phyloP scores from a whole-genome alignment of 441 rosid genomes.

The Raphanus hybrid region DNA sequence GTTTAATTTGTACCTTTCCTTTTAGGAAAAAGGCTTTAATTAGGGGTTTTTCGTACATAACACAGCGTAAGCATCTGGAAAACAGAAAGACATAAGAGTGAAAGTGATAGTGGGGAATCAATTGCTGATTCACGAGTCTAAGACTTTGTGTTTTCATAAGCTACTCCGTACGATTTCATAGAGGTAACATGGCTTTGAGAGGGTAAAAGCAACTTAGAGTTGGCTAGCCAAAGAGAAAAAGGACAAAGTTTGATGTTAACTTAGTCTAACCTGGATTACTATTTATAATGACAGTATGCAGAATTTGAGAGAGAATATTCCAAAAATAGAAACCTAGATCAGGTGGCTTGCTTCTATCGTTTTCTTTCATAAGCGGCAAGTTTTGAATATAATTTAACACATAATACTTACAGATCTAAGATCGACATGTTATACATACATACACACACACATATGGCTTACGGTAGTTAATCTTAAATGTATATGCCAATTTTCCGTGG shows the following conservation, averaged over 20 bases:
- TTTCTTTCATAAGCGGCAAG: constrained; percentile 25
- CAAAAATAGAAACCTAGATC: constrained; percentile 28
- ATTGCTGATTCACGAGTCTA: constrained; percentile 39
- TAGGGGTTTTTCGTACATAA: constrained; percentile 33
- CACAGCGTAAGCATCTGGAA: constrained; percentile 37
- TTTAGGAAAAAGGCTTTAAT: constrained; percentile 18
- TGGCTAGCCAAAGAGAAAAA: constrained; percentile 38
- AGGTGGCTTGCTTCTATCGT: constrained; percentile 28
- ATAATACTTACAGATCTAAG: constrained; percentile 3
- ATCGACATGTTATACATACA: background rate
- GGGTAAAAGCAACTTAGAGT: constrained; percentile 40
- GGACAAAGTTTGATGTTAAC: constrained; percentile 38
- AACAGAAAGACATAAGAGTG: constrained; percentile 26
- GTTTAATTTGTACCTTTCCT: constrained; percentile 30
- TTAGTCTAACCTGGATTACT: constrained; percentile 37
- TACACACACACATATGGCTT: background rate
- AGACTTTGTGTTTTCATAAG: constrained; percentile 38
- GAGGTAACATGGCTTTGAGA: constrained; percentile 43
- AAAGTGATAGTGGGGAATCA: constrained; percentile 45
- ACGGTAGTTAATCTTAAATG: background rate
- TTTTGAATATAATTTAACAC: constrained; percentile 1
- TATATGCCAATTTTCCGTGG: background rate
- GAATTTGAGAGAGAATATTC: constrained; percentile 31
- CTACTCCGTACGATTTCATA: constrained; percentile 40
- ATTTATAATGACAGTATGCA: constrained; percentile 31